These are phyloP conservation scores for Cercospora canescens DNA, from an alignment of 2,329 filamentous ascomycete species.

Conservation along the genomic window DNA sequence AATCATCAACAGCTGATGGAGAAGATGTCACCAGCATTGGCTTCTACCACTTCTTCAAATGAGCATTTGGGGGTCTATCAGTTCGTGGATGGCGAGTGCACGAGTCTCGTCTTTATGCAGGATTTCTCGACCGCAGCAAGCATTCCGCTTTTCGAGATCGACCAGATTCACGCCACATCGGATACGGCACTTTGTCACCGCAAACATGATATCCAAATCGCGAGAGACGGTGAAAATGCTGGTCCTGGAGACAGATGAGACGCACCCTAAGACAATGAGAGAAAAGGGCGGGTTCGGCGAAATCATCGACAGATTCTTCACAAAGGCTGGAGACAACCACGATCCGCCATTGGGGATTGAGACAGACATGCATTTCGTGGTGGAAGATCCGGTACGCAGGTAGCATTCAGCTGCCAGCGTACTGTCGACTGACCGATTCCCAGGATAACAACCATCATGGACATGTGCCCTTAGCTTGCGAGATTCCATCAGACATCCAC, in stretches of 20 bases:
- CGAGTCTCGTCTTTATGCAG: background rate
- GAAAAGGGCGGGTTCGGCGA: slow-evolving; percentile 56
- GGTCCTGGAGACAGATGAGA: slow-evolving; percentile 60
- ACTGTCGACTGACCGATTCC: background rate
- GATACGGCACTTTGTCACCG: background rate
- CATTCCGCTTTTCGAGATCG: background rate
- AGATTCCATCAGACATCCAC: slow-evolving; percentile 48
- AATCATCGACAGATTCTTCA: slow-evolving; percentile 55
- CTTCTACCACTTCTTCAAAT: background rate
- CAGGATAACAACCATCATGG: slow-evolving; percentile 40
- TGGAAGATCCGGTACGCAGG: slow-evolving; percentile 40
- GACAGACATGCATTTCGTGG: slow-evolving; percentile 57
- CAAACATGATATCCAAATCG: background rate
- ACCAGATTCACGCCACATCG: background rate
- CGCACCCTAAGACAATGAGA: slow-evolving; percentile 53
- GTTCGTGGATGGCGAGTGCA: background rate
- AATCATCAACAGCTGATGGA: background rate
- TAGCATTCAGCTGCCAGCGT: background rate
- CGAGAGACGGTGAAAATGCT: slow-evolving; percentile 45
- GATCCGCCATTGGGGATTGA: slow-evolving; percentile 57
- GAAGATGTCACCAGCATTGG: too few relatives aligned
- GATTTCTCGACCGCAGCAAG: background rate
- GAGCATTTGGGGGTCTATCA: background rate
- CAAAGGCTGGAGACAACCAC: slow-evolving; percentile 53
- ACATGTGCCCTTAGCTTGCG: slow-evolving; percentile 48